phyloP scores from a whole-genome alignment of 176 grass and related monocot species.

The Triticum urartu region DNA sequence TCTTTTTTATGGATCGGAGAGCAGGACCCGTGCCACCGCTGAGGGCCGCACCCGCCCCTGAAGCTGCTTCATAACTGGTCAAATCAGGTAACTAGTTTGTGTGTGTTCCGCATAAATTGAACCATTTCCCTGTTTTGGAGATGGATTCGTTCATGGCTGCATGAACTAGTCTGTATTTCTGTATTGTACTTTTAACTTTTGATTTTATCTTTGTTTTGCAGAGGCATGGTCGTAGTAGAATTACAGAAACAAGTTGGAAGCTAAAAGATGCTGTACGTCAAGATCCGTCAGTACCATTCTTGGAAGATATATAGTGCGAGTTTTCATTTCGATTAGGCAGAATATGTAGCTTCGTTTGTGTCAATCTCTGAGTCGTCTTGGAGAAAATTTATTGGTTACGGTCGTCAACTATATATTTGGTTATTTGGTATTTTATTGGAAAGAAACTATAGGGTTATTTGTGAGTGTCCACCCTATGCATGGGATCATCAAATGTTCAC shows the following conservation, averaged over 20 bases:
- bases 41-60: background rate
- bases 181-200: background rate
- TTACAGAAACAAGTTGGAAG: background rate
- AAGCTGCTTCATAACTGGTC: background rate
- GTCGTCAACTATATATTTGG: no score
- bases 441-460: no score
- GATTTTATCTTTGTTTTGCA: background rate
- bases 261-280: background rate
- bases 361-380: no score
- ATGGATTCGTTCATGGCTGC: background rate
- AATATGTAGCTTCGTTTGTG: no score
- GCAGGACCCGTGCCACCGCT: background rate
- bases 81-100: slow-evolving; percentile 1
- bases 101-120: background rate
- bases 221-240: background rate
- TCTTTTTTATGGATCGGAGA: background rate
- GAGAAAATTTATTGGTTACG: no score
- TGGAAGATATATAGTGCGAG: background rate
- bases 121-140: background rate
- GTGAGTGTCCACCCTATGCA: no score
- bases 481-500: no score
- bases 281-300: background rate
- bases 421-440: no score
- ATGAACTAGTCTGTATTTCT: background rate
- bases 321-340: background rate